phyloP scores from a whole-genome alignment of 352 stramenopile genomes.

The Thraustotheca clavata region DNA sequence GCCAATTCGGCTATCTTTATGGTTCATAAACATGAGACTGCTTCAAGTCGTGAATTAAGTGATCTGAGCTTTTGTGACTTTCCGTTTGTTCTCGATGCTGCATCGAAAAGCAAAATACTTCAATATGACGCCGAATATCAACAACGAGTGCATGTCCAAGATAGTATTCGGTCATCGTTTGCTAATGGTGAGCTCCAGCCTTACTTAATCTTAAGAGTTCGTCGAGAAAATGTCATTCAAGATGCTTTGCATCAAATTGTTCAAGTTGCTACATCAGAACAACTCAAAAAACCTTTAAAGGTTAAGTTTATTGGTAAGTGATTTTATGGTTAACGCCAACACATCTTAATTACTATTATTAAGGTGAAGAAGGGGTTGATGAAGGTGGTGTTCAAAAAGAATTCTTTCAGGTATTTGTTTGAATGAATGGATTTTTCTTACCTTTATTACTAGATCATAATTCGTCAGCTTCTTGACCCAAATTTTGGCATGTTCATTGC shows the following conservation, averaged over 20 bases:
- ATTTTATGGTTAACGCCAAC: too few relatives aligned
- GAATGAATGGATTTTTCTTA: background rate
- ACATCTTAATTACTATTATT: too few relatives aligned
- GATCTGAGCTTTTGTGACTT: constrained; percentile 80
- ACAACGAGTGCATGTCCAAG: constrained; percentile 45
- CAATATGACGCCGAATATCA: constrained; percentile 73
- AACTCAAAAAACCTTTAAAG: constrained; percentile 72
- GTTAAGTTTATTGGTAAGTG: constrained; percentile 56
- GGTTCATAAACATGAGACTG: constrained; percentile 41
- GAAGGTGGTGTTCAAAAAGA: constrained; percentile 76
- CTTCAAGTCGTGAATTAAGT: constrained; percentile 46
- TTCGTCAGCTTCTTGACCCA: constrained; percentile 60
- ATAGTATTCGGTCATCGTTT: constrained; percentile 38
- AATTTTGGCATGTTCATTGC: constrained; percentile 75
- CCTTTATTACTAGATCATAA: constrained; percentile 34
- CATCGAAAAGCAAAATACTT: constrained; percentile 65
- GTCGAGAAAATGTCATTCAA: constrained; percentile 65
- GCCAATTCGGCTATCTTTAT: constrained; percentile 53
- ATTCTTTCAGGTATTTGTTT: constrained; percentile 46
- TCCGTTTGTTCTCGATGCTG: constrained; percentile 65
- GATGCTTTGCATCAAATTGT: constrained; percentile 66
- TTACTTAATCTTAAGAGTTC: constrained; percentile 57
- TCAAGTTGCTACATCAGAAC: constrained; percentile 38
- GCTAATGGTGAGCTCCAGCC: constrained; percentile 26
- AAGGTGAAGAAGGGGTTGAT: constrained; percentile 67